Evolutionary conservation across 1,284 basidiomycete genomes (phyloP), one percentile per base, ranked within the genome.

Genomic region (Cutaneotrichosporon mucoides): DNA sequence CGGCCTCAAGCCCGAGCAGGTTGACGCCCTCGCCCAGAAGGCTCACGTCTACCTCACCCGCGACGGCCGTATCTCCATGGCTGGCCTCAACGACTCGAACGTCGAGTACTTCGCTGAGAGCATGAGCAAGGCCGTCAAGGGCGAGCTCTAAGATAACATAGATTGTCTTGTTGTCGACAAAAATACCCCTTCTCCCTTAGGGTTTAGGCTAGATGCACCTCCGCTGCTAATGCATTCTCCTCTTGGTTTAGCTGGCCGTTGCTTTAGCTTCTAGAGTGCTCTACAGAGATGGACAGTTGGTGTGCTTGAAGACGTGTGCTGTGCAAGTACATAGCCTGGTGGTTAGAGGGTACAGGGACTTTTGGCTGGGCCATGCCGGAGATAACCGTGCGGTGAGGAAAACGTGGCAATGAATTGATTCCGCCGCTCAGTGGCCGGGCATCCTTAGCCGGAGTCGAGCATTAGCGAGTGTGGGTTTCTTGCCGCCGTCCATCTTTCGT

Each of bases 21-120:
- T 92, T 68, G 88, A 90, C 70, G 84, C 83, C 24, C 84, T 99
- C 62, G 89, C 92, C 46, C 86, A 95, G 73, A 89, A 92, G 77
- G 92, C 92, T 12, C 92, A 97, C 79, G 85, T 99, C 70, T 99
- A 99, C 82, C 71, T 84, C 69, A 83, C 82, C 34, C 72, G 71
- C 55, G 80, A 82, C 65, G 92, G 91, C 47, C 88, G 92, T 69
- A 93, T 94, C 72, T 93, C 91, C 56, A 96, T 97, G 92, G 92
- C 95, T 65, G 96, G 92, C 36, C 80, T 99, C 71, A 99, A 97
- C 82, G 82, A 83, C 63, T 78, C 82, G 75, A 99, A 99, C 82
- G 86, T 97, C 70, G 86, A 65, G 66, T 90, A 93, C 82, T 94
- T 94, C 79, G 89, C 90, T 35, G 84, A 90, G 80, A 86, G 85